Base-by-base conservation (phyloP, 2,329 filamentous ascomycete genomes). In the Colletotrichum cereale region DNA sequence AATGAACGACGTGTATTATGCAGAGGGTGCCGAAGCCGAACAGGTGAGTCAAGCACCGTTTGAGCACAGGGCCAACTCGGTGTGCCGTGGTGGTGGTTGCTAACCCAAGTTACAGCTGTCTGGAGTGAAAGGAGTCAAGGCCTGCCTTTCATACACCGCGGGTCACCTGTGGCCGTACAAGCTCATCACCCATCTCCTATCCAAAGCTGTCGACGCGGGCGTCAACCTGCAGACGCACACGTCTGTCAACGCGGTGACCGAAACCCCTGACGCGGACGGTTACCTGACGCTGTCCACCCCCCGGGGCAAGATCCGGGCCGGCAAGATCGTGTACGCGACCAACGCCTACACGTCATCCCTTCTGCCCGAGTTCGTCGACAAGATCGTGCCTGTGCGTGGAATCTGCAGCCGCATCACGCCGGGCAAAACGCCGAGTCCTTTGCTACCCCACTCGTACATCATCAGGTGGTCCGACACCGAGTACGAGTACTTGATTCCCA, bases 401-500 rank as follows among this genome's bases (percentile, higher is more conserved):
- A 56, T 75, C 77, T 8, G 83, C 84, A 63, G 82, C 12, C 73
- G 74, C 40, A 73, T 73, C 63, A 26, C 60, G 26, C 74, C 81
- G 61, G 77, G 83, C 14, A 52, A 72, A 75, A 73, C 53, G 71
- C 83, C 84, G 2, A 42, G 44, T 1, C 66, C 64, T 10, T 81
- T 83, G 12, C 75, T 89, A 38, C 78, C 81, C 6, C 84, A 82
- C 3, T 89, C 89, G 2, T 91, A 90, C 75, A 90, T 86, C 18
- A 89, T 92, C 74, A 87, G 91, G 31, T 90, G 89, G 82, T 6
- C 81, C 75, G 82, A 83, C 2, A 79, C 82, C 26, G 88, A 90
- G 0, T 92, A 91, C 75, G 91, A 93, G 72, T 93, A 93, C 77
- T 88, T 93, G 84, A 87, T 92, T 8, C 85, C 88, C 0, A 83